phyloP scores from a whole-genome alignment of 805 yeast species.

The Candida nemodendra region DNA sequence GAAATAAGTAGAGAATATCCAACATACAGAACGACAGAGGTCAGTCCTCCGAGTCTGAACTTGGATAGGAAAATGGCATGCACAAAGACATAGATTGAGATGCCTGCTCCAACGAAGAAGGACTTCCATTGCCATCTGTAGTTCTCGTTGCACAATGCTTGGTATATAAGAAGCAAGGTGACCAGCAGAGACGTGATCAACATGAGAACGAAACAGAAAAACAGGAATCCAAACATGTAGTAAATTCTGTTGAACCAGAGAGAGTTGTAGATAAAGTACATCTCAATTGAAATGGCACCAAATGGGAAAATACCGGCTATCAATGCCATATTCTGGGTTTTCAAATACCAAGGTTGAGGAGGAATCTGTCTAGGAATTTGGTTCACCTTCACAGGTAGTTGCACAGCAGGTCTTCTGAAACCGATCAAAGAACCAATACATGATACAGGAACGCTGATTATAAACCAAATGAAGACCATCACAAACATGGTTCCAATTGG shows the following conservation, averaged over 20 bases:
- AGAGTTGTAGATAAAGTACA: constrained; percentile 87
- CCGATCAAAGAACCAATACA: constrained; percentile 80
- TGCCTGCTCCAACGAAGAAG: constrained; percentile 82
- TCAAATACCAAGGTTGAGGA: constrained; percentile 79
- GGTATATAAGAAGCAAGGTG: constrained; percentile 76
- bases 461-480: constrained; percentile 79
- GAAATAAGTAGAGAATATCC: constrained; percentile 82
- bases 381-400: constrained; percentile 79
- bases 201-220: constrained; percentile 84
- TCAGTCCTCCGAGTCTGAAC: constrained; percentile 67
- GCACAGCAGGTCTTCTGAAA: constrained; percentile 47
- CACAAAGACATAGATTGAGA: constrained; percentile 77
- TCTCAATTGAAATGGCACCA: constrained; percentile 91
- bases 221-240: constrained; percentile 97
- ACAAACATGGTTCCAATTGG: constrained; percentile 89
- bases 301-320: constrained; percentile 92
- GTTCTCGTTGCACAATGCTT: constrained; percentile 84
- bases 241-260: constrained; percentile 91
- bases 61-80: constrained; percentile 77
- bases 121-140: constrained; percentile 99
- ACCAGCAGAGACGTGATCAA: constrained; percentile 76
- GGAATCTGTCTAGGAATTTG: constrained; percentile 98
- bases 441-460: constrained; percentile 81
- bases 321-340: constrained; percentile 61
- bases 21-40: constrained; percentile 73